Evolutionary conservation across 192 early-diverging fungal genomes (phyloP).

Genomic region (Neocallimastix lanati): DNA sequence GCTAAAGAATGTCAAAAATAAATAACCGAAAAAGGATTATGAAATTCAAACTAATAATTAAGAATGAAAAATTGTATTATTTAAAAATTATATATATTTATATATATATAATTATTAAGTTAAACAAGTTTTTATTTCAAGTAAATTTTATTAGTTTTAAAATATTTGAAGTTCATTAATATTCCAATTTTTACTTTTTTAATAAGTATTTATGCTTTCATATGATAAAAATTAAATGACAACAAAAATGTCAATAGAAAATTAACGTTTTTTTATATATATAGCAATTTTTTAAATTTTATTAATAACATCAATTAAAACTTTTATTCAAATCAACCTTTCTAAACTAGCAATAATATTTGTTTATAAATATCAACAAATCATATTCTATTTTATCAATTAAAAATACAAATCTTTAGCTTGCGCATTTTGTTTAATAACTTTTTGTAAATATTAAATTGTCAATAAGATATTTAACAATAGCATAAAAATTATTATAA

Average conservation of each 20-base stretch:
- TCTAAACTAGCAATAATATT: not conserved
- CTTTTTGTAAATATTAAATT: not conserved
- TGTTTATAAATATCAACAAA: not conserved
- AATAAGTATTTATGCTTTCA: not conserved
- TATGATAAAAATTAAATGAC: not conserved
- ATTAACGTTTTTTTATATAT: not conserved
- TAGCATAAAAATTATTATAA: no score
- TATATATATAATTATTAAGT: no score
- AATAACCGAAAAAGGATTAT: not conserved
- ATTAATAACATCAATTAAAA: not conserved
- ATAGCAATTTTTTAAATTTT: not conserved
- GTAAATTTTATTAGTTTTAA: not conserved
- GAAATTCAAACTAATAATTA: no score
- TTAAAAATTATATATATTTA: no score
- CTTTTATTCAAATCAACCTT: not conserved
- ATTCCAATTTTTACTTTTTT: no score
- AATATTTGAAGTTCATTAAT: not conserved
- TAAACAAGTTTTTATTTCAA: no score
- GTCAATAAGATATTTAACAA: not conserved
- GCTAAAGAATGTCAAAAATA: not conserved
- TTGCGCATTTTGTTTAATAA: not conserved
- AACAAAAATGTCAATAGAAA: not conserved
- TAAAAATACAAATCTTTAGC: not conserved
- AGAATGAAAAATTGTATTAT: no score
- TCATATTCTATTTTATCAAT: not conserved